Percentiles rank a stretch among this genome's conserved stretches.
Evolutionary conservation across 352 stramenopile species (phyloP).

Genomic region (Pythium dissimile): DNA sequence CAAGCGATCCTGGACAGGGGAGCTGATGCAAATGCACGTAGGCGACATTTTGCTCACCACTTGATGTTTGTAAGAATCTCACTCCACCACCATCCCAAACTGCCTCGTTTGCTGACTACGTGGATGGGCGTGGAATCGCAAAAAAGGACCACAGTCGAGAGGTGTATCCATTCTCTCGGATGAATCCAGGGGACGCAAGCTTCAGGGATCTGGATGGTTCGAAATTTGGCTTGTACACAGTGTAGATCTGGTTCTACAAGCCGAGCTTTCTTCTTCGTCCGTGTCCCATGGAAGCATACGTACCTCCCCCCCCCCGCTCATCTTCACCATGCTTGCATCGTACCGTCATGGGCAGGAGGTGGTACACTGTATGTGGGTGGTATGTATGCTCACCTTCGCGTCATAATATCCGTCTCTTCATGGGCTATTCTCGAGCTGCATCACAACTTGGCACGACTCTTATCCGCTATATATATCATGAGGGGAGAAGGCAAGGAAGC

Average conservation of each 20-base stretch:
- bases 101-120: conserved; percentile 18
- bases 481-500: too few species aligned
- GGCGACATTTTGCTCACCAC: background rate
- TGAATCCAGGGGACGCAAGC: conserved; percentile 3
- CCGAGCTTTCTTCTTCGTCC: background rate
- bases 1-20: background rate
- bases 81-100: background rate
- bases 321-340: background rate
- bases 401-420: too few species aligned
- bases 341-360: too few species aligned
- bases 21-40: conserved; percentile 6
- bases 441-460: background rate
- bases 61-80: conserved; percentile 6
- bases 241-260: conserved; percentile 11
- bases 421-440: background rate
- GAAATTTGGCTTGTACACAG: too few species aligned
- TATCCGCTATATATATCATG: conserved; percentile 7
- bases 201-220: conserved; percentile 11
- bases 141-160: conserved; percentile 1
- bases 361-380: background rate
- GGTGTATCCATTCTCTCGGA: conserved; percentile 9
- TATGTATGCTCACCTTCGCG: background rate
- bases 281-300: conserved; percentile 13
- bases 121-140: conserved; percentile 8
- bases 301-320: background rate